Conservation (phyloP, 495 filamentous ascomycete species). For the Terfezia boudieri region DNA sequence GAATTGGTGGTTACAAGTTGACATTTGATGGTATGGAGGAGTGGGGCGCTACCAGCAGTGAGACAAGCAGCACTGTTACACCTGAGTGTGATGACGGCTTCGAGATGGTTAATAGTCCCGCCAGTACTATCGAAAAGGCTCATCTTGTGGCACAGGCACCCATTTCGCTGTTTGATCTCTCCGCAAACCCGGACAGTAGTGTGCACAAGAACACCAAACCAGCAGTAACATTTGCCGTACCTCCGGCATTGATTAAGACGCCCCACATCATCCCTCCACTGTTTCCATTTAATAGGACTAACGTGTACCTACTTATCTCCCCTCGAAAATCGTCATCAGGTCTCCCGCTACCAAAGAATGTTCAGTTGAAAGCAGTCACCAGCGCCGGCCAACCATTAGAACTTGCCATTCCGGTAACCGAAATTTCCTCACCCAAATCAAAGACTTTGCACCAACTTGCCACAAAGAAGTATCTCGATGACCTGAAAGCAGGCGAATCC, state of each 20-base stretch:
- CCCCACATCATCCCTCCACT: conserved; percentile 39
- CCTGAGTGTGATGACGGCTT: conserved; percentile 25
- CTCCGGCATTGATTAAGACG: conserved; percentile 36
- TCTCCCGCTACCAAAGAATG: conserved; percentile 28
- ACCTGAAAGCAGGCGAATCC: conserved; percentile 45
- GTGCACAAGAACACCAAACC: conserved; percentile 19
- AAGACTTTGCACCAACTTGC: conserved; percentile 43
- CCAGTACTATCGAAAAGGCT: conserved; percentile 18
- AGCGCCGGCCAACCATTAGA: conserved; percentile 30
- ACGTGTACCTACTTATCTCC: conserved; percentile 39
- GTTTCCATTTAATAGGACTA: conserved; percentile 39
- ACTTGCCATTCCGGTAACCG: conserved; percentile 37
- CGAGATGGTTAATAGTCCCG: conserved; percentile 33
- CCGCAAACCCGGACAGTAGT: conserved; percentile 22
- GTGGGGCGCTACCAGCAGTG: conserved; percentile 1
- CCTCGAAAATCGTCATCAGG: conserved; percentile 18
- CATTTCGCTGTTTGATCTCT: conserved; percentile 35
- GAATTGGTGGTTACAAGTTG: conserved; percentile 35
- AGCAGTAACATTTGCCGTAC: conserved; percentile 26
- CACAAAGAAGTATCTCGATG: conserved; percentile 39
- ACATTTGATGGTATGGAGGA: conserved; percentile 32
- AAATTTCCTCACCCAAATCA: conserved; percentile 21
- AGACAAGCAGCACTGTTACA: background rate
- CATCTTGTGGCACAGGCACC: conserved; percentile 14
- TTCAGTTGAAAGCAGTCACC: conserved; percentile 34